These are phyloP conservation scores for Houttuynia cordata DNA, from an alignment of 164 flowering plant genomes.

Conservation along the genomic window DNA sequence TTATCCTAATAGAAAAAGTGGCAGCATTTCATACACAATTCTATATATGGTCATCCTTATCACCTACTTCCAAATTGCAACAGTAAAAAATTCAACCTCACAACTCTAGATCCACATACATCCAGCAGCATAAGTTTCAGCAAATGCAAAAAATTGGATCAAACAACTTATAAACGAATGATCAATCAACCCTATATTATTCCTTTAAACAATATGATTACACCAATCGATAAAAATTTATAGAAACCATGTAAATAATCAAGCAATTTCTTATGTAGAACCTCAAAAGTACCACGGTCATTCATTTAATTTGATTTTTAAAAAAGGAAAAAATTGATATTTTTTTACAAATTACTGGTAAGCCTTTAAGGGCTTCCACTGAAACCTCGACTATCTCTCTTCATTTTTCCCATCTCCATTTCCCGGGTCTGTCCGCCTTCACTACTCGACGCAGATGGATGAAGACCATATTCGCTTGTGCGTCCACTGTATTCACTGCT, in stretches of 20 bases:
- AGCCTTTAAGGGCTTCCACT: constrained; percentile 6
- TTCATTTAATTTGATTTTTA: not conserved
- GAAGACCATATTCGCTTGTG: constrained; percentile 61
- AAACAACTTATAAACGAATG: constrained; percentile 8
- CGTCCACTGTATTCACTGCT: constrained; percentile 64
- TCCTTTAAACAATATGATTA: constrained; percentile 20
- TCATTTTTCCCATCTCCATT: constrained; percentile 46
- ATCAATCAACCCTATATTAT: constrained; percentile 3
- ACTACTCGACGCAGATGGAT: constrained; percentile 70
- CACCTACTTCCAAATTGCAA: no score
- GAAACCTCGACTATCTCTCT: constrained; percentile 22
- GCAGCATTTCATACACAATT: no score
- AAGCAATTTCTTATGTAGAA: no score
- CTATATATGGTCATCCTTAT: no score
- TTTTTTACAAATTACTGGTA: constrained; percentile 8
- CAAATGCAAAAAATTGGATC: not conserved
- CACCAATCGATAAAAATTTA: constrained; percentile 6
- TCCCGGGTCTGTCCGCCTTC: constrained; percentile 57
- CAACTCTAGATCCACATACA: no score
- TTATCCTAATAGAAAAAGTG: no score
- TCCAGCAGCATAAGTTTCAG: not conserved
- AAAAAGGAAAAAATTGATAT: not conserved
- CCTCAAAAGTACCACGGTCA: no score
- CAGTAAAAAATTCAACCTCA: no score
- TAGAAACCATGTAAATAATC: no score